These are phyloP conservation scores for Ilyonectria destructans DNA, from an alignment of 2,329 filamentous ascomycete species.

Conservation along the genomic window DNA sequence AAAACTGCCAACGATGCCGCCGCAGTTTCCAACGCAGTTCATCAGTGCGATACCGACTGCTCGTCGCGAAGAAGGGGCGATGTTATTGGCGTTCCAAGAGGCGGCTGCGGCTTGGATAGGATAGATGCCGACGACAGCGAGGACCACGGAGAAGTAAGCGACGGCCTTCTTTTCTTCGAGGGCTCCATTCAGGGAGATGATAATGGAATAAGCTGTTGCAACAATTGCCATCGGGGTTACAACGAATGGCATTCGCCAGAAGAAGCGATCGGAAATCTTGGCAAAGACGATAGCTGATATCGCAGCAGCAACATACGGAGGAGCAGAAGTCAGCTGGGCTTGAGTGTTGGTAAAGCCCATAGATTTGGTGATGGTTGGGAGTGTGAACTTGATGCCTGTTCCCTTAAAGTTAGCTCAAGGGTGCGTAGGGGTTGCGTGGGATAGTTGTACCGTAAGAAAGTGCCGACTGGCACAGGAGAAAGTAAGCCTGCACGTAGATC, in stretches of 20 bases:
- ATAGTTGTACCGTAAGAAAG: constrained; percentile 45
- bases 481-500: constrained; percentile 50
- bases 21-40: constrained; percentile 25
- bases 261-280: constrained; percentile 77
- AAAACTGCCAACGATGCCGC: constrained; percentile 27
- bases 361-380: constrained; percentile 45
- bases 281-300: constrained; percentile 76
- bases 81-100: constrained; percentile 47
- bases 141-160: constrained; percentile 41
- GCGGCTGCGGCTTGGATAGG: constrained; percentile 44
- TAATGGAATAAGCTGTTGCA: constrained; percentile 40
- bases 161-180: constrained; percentile 42
- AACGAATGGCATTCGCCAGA: constrained; percentile 48
- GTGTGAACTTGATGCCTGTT: constrained; percentile 47
- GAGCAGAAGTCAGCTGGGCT: constrained; percentile 65
- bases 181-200: constrained; percentile 40
- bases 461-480: constrained; percentile 48
- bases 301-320: constrained; percentile 74
- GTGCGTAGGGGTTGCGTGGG: rapidly evolving
- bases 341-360: constrained; percentile 49
- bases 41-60: constrained; percentile 51
- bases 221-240: constrained; percentile 42
- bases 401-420: background rate
- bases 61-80: constrained; percentile 51
- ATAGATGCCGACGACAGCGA: constrained; percentile 44